phyloP scores from a whole-genome alignment of 129 eudicot genomes.

The Flaveria brownii region DNA sequence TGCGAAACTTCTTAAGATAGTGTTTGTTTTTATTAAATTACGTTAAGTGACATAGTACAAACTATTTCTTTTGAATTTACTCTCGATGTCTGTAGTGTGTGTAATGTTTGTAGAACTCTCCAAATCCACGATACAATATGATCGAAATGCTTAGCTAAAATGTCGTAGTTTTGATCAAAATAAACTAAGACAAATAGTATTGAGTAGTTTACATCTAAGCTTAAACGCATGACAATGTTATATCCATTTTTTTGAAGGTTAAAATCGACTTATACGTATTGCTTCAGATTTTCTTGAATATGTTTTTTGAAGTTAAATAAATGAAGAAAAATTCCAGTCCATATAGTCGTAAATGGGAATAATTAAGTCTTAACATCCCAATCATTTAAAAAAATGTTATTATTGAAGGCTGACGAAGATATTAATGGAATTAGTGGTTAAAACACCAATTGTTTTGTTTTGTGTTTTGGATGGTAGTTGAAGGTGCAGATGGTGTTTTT shows the following conservation, averaged over 20 bases:
- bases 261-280: background rate
- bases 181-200: background rate
- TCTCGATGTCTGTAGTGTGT: too few species aligned
- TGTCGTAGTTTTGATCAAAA: background rate
- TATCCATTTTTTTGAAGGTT: background rate
- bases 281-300: background rate
- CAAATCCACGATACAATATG: too few species aligned
- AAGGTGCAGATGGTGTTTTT: conserved; percentile 24
- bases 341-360: background rate
- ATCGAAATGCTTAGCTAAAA: too few species aligned
- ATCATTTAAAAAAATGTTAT: background rate
- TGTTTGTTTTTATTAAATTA: background rate
- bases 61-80: background rate
- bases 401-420: background rate
- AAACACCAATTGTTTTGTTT: conserved; percentile 22
- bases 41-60: too few species aligned
- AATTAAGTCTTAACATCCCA: conserved; percentile 14
- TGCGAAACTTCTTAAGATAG: background rate
- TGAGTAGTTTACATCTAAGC: background rate
- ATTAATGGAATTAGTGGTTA: conserved; percentile 9
- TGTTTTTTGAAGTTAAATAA: background rate
- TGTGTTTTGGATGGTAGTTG: conserved; percentile 32
- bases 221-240: background rate
- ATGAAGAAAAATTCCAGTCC: background rate
- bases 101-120: too few species aligned